Base-by-base conservation (phyloP, 2,329 filamentous ascomycete species). In the Fusarium temperatum region DNA sequence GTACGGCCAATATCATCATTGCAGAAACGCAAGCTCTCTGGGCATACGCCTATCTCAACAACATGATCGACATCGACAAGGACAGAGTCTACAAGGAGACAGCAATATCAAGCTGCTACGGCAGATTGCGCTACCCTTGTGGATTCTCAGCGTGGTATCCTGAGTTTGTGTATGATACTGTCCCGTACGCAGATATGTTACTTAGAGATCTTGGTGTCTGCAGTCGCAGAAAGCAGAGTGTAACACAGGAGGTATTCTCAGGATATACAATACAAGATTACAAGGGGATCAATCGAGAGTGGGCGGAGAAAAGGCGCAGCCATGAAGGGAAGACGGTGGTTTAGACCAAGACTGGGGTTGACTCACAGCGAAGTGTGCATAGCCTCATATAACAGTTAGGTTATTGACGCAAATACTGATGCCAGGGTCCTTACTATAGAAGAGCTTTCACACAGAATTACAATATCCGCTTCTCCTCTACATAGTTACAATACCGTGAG, bases 331-430 rank as follows among this genome's bases (percentile, higher is more conserved):
- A 54, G 35, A 54, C 24, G 22, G 8, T 24, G 11, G 12, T 20
- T n/a, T 51, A 35, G 15, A 32, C 5, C 3, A 14, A 6, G 6
- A 5, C 4, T 14, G 8, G 17, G n/a, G n/a, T 9, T 11, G 10
- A 3, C 3, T 22, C 4, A 15, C 1, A 4, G 4, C 3, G 3
- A 24, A 20, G 9, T 32, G 7, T 12, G 0, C 2, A 32, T 8
- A 12, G 9, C 14, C 20, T 5, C 4, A 6, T 12, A 13, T 12
- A 17, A n/a, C 8, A 14, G 8, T 22, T 10, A 26, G 8, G 11
- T 8, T 28, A 4, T 22, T 4, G 2, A 47, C 3, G 12, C 1
- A 26, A 6, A 28, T 4, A 18, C 13, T 13, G 8, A 18, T n/a
- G 3, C 2, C 0, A 6, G 5, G 17, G 10, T 12, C 6, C 17